Evolutionary conservation across 257 asterid species (phyloP).

Genomic region (Solanum etuberosum): DNA sequence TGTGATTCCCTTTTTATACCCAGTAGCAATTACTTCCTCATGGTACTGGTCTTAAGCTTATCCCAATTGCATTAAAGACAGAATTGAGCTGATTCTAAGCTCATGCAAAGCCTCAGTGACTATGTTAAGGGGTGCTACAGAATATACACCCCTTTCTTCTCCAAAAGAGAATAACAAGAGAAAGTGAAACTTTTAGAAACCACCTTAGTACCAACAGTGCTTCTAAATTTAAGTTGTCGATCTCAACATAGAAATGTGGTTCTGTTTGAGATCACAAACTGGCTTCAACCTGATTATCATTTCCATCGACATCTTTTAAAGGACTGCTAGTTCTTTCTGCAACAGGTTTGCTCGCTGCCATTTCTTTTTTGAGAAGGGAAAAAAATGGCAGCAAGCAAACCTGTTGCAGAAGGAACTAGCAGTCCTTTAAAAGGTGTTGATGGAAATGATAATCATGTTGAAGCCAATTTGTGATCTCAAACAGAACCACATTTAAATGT

Average conservation of each 20-base stretch:
- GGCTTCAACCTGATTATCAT: neutral
- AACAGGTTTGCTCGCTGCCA: slow-evolving; percentile 1
- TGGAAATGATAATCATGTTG: neutral
- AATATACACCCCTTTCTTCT: neutral
- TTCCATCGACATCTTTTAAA: neutral
- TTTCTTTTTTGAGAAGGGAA: slow-evolving; percentile 33
- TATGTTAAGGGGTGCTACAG: neutral
- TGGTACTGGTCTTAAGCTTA: neutral
- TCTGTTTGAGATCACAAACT: neutral
- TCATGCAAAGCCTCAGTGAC: neutral
- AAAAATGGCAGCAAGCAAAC: slow-evolving; percentile 17
- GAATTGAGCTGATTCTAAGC: neutral
- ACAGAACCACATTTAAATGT: neutral
- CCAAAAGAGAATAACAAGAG: neutral
- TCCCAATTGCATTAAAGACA: neutral
- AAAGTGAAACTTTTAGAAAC: neutral
- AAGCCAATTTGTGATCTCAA: neutral
- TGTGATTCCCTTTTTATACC: neutral
- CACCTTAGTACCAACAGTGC: neutral
- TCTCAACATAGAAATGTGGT: neutral
- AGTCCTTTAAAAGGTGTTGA: neutral
- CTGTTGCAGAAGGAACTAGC: neutral
- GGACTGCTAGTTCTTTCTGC: neutral
- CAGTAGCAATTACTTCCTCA: neutral
- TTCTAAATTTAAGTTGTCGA: neutral